Conservation (phyloP, 352 stramenopile species). For the Pythium dissotocum region DNA sequence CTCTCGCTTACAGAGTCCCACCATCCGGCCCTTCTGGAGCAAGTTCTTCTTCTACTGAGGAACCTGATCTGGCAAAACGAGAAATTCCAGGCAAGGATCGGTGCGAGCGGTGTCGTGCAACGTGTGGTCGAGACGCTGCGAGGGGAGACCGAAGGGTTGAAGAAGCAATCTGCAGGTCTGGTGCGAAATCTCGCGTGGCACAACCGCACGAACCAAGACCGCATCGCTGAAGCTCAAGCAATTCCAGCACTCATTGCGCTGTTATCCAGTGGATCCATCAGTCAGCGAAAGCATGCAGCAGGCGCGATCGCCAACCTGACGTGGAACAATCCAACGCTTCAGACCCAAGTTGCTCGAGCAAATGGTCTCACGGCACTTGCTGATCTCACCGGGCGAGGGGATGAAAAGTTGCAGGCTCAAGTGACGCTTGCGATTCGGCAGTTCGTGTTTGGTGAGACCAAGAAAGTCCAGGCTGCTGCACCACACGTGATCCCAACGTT, state of each 20-base stretch:
- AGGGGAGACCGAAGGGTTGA: conserved; percentile 12
- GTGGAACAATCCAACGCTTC: conserved; percentile 17
- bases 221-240: conserved; percentile 12
- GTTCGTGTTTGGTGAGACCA: conserved; percentile 22
- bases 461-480: conserved; percentile 16
- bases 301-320: conserved; percentile 23
- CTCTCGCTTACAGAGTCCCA: conserved; percentile 17
- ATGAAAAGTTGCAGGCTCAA: conserved; percentile 23
- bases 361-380: conserved; percentile 10
- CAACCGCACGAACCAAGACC: conserved; percentile 14
- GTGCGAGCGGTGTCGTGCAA: conserved; percentile 21
- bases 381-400: conserved; percentile 11
- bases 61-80: conserved; percentile 26
- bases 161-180: conserved; percentile 23
- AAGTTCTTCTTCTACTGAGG: conserved; percentile 13
- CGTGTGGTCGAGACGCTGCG: conserved; percentile 8
- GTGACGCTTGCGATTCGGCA: conserved; percentile 19
- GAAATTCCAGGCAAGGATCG: conserved; percentile 16
- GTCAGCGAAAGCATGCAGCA: conserved; percentile 22
- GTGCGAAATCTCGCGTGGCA: conserved; percentile 27
- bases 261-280: conserved; percentile 1
- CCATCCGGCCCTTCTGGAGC: background rate
- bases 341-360: conserved; percentile 12
- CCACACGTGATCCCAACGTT: conserved; percentile 13
- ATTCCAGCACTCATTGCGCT: conserved; percentile 12